Evolutionary conservation across 768 basidiomycete species (phyloP), one percentile per base, ranked within the genome.

Genomic region (Nevesoporus exiguus): DNA sequence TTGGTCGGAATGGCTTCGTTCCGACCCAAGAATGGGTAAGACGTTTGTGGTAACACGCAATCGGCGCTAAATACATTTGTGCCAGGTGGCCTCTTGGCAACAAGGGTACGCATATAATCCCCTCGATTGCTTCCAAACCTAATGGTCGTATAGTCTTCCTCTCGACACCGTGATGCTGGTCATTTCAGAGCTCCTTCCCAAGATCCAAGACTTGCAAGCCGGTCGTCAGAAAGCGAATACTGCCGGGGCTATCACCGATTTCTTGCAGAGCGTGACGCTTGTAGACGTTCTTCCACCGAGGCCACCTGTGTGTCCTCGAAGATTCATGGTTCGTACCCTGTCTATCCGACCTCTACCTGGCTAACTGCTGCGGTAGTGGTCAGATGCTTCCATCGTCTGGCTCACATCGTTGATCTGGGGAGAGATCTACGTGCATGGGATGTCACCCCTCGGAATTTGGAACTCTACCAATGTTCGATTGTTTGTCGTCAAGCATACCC

Each of bases 11-110:
- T 68, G 92, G 93, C 3, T 99, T 98, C 71, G 77, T 95, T 8
- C 94, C 97, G 11, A 97, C 93, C 3, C 92, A 97, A 68, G 93
- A 93, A 82, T 99, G 97, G 96, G 93, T 93, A 59, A 51, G 79
- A 53, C 2, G 22, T 43, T 52, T 9, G 36, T 42, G 39, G 30
- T 31, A 22, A 40, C 31, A 41, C 3, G 11, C 36, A 15, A 55
- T 11, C 8, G 7, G 27, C 46, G 39, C 43, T 65, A 30, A 57
- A 37, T 47, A 46, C 49, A 11, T 25, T 10, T 19, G 19, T 42
- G 21, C 11, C 54, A 90, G 89, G 88, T 93, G 5, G 82, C 89
- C 21, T 94, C 94, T 2, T 98, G 96, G 96, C 91, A 96, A 62
- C 92, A 95, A 79, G 95, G 95, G 93, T 92, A 60, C 66, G 74